Evolutionary conservation across 371 early-diverging fungal species (phyloP), one percentile per base, ranked within the genome.

Genomic region (Rhizomucor pusillus): DNA sequence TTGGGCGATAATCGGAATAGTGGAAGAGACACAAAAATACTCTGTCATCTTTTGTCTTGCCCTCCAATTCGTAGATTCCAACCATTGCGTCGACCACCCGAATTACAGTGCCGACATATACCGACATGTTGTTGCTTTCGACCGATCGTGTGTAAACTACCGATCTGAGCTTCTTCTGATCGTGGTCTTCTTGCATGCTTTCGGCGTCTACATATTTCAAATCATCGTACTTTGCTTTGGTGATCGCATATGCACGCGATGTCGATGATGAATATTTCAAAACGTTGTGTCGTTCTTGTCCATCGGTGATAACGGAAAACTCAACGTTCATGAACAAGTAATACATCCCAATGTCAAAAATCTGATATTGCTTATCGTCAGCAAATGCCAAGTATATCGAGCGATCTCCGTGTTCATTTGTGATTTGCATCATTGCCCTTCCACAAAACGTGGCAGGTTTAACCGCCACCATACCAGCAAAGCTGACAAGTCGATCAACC

Each of bases 51-150:
- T 29, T 29, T 7, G 29, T 29, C 16, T 19, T 14, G 19, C 41
- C 16, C 18, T 73, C 59, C 0, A 73, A 12, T 47, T 70, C 71
- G 22, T 70, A 73, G 0, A 70, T 47, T 0, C 74, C 74, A 37
- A 67, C 60, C 23, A 59, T 18, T 11, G 48, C 34, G 46, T 70
- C 71, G 43, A 73, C 57, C 0, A 73, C 62, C 5, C 68, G 63
- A 4, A 64, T 67, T 5, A 73, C 60, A 0, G 11, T 33, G 12
- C 65, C 70, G 1, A 20, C 40, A n/a, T 50, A 49, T 5, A 16
- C 16, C 11, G 14, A 14, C 14, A 41, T 19, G 19, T 16, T 41
- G 3, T 3, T 12, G 12, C 16, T 14, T 16, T 19, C 14, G 16
- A 41, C 11, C 19, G 14, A 19, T 11, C 41, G 41, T 3, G 41